Evolutionary conservation across 208 protist species (phyloP), one percentile per base, ranked within the genome.

Genomic region (Acanthamoeba lenticulata): DNA sequence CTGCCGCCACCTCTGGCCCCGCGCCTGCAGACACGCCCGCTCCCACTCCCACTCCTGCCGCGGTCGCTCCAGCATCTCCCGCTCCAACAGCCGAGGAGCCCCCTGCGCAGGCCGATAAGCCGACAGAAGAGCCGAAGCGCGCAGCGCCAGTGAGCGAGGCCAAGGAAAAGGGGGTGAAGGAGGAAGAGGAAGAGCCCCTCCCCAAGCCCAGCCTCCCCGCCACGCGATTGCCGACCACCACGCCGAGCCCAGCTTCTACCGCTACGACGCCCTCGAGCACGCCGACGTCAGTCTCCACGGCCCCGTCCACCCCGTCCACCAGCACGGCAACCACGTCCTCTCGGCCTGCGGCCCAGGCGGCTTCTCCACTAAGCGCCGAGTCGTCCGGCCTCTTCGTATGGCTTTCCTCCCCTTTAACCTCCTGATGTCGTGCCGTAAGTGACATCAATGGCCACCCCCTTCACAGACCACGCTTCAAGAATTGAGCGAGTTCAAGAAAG

Each of bases 401-500:
- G 5, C 24, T 69, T 11, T 9, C 34, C 55, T 69, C 29, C 17
- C 83, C 65, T 90, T 45, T 67, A 40, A 36, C 83, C 49, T 44
- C 40, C 27, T 65, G 57, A 2, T 60, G 52, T 27, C 4, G 11
- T 60, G 17, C 15, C 17, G 1, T 32, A n/a, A n/a, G n/a, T n/a
- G n/a, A 57, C 19, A 57, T 24, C 49, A 19, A 9, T 57, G 49
- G 19, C 49, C 13, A 19, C 49, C 9, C 49, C 49, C 19, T 57
- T 9, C 9, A n/a, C 42, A 92, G 86, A 92, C 86, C 9, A 72
- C 52, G 27, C 45, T 93, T 27, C 42, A 93, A 83, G 90, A 93
- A 36, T 36, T 93, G 5, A 83, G 90, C 47, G 90, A 93, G 47
- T 93, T 49, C 34, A 93, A 93, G 69, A 93, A 93, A 42, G 67